Percentiles rank a stretch among this genome's conserved stretches.
These are phyloP conservation scores for Pouteria glomerata DNA, from an alignment of 148 eudicot genomes.

Conservation along the genomic window DNA sequence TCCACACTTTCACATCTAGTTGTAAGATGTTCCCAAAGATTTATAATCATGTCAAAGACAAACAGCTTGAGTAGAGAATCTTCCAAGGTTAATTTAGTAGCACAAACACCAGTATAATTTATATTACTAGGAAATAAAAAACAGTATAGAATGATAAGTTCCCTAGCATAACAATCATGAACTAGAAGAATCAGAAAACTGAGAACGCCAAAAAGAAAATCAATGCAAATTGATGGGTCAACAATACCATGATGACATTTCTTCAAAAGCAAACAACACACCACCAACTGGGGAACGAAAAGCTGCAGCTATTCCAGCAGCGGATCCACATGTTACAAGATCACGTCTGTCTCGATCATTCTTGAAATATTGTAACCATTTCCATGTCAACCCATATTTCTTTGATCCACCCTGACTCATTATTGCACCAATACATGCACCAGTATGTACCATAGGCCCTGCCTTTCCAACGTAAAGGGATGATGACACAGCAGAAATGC, in stretches of 20 bases:
- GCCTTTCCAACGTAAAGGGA: conserved; percentile 91
- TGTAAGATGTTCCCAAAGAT: neutral
- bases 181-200: neutral
- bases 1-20: neutral
- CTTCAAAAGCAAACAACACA: conserved; percentile 89
- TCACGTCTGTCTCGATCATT: conserved; percentile 90
- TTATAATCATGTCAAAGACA: neutral
- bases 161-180: neutral
- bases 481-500: conserved; percentile 74
- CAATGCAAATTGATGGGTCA: neutral
- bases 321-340: conserved; percentile 88
- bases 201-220: neutral
- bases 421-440: conserved; percentile 73
- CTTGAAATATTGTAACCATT: conserved; percentile 71
- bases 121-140: neutral
- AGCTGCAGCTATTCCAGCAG: conserved; percentile 95
- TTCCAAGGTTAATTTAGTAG: neutral
- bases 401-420: conserved; percentile 82
- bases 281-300: conserved; percentile 99
- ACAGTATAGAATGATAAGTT: neutral
- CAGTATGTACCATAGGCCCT: conserved; percentile 90
- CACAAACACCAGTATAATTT: neutral
- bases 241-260: conserved; percentile 93
- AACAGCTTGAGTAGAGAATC: neutral
- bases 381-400: conserved; percentile 67